These are phyloP conservation scores for Penicillium hesseltinei DNA, from an alignment of 2,329 filamentous ascomycete species.

Conservation along the genomic window DNA sequence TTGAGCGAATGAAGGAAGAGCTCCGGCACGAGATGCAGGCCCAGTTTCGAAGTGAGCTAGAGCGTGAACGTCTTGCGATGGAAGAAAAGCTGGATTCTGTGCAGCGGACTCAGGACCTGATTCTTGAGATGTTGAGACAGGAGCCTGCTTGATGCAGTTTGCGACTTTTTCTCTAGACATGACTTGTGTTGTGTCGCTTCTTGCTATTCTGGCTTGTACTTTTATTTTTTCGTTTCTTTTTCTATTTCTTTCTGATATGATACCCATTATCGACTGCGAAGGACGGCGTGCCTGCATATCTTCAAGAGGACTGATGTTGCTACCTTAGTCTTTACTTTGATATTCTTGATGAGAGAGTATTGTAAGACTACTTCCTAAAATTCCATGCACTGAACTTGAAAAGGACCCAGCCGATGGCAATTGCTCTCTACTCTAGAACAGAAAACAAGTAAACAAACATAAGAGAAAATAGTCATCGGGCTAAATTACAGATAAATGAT, in stretches of 20 bases:
- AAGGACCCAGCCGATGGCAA: slow-evolving; percentile 18
- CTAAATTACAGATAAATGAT: slow-evolving; percentile 42
- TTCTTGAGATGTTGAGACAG: slow-evolving; percentile 42
- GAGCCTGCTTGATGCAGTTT: slow-evolving; percentile 26
- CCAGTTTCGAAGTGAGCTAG: slow-evolving; percentile 35
- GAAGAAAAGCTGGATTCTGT: slow-evolving; percentile 40
- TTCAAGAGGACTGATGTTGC: not conserved
- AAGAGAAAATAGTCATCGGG: slow-evolving; percentile 32
- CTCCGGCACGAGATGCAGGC: slow-evolving; percentile 34
- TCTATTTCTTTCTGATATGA: slow-evolving; percentile 13
- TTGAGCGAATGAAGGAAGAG: slow-evolving; percentile 33
- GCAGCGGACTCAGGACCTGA: slow-evolving; percentile 43
- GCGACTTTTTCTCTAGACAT: not conserved
- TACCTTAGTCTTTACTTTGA: not conserved
- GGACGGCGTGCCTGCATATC: not conserved
- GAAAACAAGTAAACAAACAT: slow-evolving; percentile 26
- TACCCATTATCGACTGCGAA: slow-evolving; percentile 17
- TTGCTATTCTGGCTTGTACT: not conserved
- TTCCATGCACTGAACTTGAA: not conserved
- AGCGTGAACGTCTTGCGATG: slow-evolving; percentile 32
- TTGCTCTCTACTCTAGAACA: slow-evolving; percentile 29
- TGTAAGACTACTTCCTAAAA: not conserved
- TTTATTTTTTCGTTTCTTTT: not conserved
- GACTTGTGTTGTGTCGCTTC: not conserved
- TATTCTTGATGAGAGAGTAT: not conserved